Base-by-base conservation (phyloP, 108 stramenopile species). In the Nitzschia palea region DNA sequence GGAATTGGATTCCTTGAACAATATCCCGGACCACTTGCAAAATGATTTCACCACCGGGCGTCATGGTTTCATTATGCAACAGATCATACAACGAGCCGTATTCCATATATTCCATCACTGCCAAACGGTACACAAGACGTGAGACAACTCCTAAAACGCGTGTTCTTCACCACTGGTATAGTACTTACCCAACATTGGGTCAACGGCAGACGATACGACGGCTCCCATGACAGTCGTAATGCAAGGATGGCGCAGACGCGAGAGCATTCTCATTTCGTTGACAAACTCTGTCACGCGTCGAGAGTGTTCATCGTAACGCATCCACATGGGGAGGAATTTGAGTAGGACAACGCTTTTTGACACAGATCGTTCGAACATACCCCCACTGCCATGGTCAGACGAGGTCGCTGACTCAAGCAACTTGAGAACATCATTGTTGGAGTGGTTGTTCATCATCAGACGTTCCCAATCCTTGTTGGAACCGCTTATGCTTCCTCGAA, bases 31-130 rank as follows among this genome's bases (percentile, higher is more conserved):
- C 45, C 36, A 87, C 74, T 10, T 78, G 86, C 0, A 84, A 66
- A 0, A 87, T 69, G 5, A 82, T 32, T 27, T 84, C 80, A 3
- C 82, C 86, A 53, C 73, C 78, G 4, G 77, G 42, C 0, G 30
- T 10, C 40, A 83, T 62, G n/a, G 86, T 78, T 14, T 80, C 75
- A 63, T 87, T 87, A 66, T 81, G 83, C 1, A 87, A 36, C 1
- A 87, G 44, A 42, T 82, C 81, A 40, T 82, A 82, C 31, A 85
- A 47, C 4, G 81, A 82, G 4, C 84, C 84, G 35, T 62, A 40
- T 33, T 77, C 68, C 84, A 85, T 85, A 63, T 74, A 82, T 55
- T 85, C 84, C 84, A 85, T 80, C n/a, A 85, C 60, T 2, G 4
- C 26, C 32, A 12, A 12, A 12, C 12, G 40, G 9, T 42, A 9